Evolutionary conservation across 805 yeast genomes (phyloP), one percentile per base, ranked within the genome.

Genomic region (Brettanomyces anomalus): DNA sequence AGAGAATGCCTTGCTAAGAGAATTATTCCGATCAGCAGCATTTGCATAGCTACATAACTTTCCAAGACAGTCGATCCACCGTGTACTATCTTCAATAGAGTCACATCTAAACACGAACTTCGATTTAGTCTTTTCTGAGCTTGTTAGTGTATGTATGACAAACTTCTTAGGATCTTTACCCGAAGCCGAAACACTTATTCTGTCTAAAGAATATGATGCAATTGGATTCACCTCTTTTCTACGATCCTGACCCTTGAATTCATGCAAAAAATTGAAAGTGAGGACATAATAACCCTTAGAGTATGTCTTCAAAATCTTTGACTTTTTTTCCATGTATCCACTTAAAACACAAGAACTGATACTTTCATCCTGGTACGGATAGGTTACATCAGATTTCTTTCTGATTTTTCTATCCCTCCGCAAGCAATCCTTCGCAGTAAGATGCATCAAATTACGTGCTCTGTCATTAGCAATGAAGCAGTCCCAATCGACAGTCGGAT

Each of bases 401-500:
- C 78, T 58, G 24, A 67, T 61, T 37, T 59, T 58, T 26, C 72
- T 73, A n/a, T 33, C 36, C 28, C 55, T 59, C 20, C 36, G 10
- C 21, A 58, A 20, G 7, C 63, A 57, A 15, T 53, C 56, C 14
- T 51, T 50, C 7, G 63, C 54, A 14, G 65, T 48, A 4, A 72
- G 56, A 45, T 64, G 65, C 28, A 73, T 45, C 40, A 75, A 66
- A 44, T 67, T 64, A 24, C 63, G 66, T 24, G 67, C 66, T 39
- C 62, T 61, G 37, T 66, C 64, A 44, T 73, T 65, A 36, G 65
- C 52, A 40, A 81, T 76, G 47, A 79, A 81, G 40, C 74, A 73
- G 54, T 81, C 84, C 87, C 87, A 81, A 58, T 81, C 89, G 47
- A 74, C 63, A 35, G 70, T 72, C n/a, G 77, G 70, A 39, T 78